Evolutionary conservation across 768 basidiomycete genomes (phyloP).

Genomic region (Mycena capillaripes): DNA sequence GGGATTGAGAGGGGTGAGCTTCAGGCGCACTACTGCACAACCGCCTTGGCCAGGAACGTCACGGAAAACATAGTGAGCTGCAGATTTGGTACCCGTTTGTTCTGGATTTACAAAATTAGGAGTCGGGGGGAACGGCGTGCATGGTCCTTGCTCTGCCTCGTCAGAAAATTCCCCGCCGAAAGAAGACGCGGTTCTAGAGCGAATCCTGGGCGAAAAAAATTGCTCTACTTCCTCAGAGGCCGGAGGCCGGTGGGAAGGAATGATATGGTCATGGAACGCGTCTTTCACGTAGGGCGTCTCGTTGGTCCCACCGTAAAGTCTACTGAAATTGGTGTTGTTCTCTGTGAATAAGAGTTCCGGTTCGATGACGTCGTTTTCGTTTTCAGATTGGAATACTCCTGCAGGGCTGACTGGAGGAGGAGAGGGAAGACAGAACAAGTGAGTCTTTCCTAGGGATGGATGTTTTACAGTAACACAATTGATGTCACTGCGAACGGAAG

Average conservation of each 20-base stretch:
- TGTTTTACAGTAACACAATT: slow-evolving; percentile 82
- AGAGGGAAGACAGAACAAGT: slow-evolving; percentile 91
- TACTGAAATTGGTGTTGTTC: slow-evolving; percentile 95
- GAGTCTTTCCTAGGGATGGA: slow-evolving; percentile 78
- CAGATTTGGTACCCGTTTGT: slow-evolving; percentile 91
- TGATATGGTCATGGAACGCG: slow-evolving; percentile 98
- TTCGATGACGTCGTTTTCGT: slow-evolving; percentile 76
- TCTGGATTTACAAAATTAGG: slow-evolving; percentile 87
- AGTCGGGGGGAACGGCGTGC: slow-evolving; percentile 69
- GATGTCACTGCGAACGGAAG: slow-evolving; percentile 65
- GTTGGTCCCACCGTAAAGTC: slow-evolving; percentile 93
- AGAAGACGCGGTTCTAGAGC: slow-evolving; percentile 62
- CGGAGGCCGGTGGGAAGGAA: slow-evolving; percentile 84
- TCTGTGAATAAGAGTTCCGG: slow-evolving; percentile 95
- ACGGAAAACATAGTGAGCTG: slow-evolving; percentile 89
- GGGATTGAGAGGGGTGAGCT: slow-evolving; percentile 84
- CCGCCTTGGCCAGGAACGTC: slow-evolving; percentile 93
- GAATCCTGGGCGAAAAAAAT: slow-evolving; percentile 65
- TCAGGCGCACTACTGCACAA: slow-evolving; percentile 94
- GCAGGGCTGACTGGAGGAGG: slow-evolving; percentile 89
- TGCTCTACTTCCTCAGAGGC: slow-evolving; percentile 59
- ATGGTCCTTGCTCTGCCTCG: slow-evolving; percentile 65
- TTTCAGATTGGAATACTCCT: slow-evolving; percentile 73
- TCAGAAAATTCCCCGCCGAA: slow-evolving; percentile 56
- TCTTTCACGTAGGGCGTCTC: slow-evolving; percentile 90